Conservation (phyloP, 2,329 filamentous ascomycete species). For the Pseudogymnoascus sp. region DNA sequence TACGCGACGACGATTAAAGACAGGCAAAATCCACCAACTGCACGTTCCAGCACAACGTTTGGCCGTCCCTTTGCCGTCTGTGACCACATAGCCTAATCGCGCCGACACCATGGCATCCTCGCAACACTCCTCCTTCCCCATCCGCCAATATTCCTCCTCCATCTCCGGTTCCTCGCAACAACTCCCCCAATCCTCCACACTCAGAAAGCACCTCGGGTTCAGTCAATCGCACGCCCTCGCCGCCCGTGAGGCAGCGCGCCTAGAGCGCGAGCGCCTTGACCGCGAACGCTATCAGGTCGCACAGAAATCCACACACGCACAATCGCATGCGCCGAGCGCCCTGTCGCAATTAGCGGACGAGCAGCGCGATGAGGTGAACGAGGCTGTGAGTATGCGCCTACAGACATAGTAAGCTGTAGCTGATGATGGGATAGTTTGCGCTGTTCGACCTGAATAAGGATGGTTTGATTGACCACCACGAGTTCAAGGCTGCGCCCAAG, state of each 20-base stretch:
- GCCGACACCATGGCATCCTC: constrained; percentile 36
- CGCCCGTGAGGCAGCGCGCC: constrained; percentile 32
- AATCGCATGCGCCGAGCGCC: constrained; percentile 23
- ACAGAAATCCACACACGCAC: constrained; percentile 24
- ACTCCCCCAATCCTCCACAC: constrained; percentile 43
- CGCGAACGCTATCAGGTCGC: constrained; percentile 21
- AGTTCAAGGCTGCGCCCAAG: constrained; percentile 93
- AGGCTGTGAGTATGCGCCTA: constrained; percentile 60
- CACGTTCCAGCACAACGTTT: not conserved
- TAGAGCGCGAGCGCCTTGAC: constrained; percentile 32
- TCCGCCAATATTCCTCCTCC: constrained; percentile 26
- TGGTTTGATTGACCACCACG: constrained; percentile 90
- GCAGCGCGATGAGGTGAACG: constrained; percentile 85
- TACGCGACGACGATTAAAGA: not conserved
- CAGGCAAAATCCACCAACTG: not conserved
- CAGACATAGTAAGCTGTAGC: not conserved
- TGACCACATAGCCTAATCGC: not conserved
- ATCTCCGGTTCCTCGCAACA: constrained; percentile 38
- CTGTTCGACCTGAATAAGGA: constrained; percentile 98
- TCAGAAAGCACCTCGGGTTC: constrained; percentile 30
- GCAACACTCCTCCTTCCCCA: constrained; percentile 46
- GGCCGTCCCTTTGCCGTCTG: not conserved
- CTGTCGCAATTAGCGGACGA: constrained; percentile 63
- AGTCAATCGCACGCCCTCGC: constrained; percentile 17
- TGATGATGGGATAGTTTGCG: constrained; percentile 57